phyloP scores from a whole-genome alignment of 2,329 filamentous ascomycete species.

The Stagonosporopsis cucurbitacearum region DNA sequence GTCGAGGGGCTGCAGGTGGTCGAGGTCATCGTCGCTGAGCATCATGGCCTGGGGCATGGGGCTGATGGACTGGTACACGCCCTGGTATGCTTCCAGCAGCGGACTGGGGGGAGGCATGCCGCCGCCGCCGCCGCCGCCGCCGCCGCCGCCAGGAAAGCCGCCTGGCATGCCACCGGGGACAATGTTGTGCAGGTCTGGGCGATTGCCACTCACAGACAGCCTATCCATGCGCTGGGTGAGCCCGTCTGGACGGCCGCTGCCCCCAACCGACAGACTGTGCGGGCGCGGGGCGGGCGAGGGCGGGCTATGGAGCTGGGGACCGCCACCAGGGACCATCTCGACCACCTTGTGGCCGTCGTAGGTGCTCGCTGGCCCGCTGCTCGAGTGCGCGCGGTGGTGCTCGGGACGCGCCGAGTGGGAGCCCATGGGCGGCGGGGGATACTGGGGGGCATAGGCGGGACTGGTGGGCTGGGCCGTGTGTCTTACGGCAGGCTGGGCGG shows the following conservation, averaged over 20 bases:
- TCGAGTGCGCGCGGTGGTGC: slow-evolving; percentile 34
- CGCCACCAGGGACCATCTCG: slow-evolving; percentile 52
- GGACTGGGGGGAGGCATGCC: slow-evolving; percentile 75
- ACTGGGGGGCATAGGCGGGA: slow-evolving; percentile 25
- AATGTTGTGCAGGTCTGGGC: slow-evolving; percentile 35
- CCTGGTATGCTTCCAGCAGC: slow-evolving; percentile 87
- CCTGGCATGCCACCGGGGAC: slow-evolving; percentile 42
- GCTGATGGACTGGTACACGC: slow-evolving; percentile 92
- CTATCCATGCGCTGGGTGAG: slow-evolving; percentile 53
- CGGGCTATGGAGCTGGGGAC: slow-evolving; percentile 33
- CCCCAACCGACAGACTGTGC: slow-evolving; percentile 31
- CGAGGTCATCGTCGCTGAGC: slow-evolving; percentile 60
- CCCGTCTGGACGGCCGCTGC: slow-evolving; percentile 41
- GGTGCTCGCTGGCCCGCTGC: slow-evolving; percentile 24
- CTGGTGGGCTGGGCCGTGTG: slow-evolving; percentile 35
- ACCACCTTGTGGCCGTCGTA: slow-evolving; percentile 48
- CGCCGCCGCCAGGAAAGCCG: slow-evolving; percentile 28
- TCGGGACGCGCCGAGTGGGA: slow-evolving; percentile 34
- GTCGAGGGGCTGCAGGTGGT: slow-evolving; percentile 49
- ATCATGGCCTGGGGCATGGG: slow-evolving; percentile 86
- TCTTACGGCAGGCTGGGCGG: slow-evolving; percentile 27
- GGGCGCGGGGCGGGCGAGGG: slow-evolving; percentile 44
- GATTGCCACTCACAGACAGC: slow-evolving; percentile 55
- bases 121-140: too few relatives aligned
- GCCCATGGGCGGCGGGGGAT: slow-evolving; percentile 44